Base-by-base conservation (phyloP, 2,329 filamentous ascomycete species). In the Colletotrichum limetticola region DNA sequence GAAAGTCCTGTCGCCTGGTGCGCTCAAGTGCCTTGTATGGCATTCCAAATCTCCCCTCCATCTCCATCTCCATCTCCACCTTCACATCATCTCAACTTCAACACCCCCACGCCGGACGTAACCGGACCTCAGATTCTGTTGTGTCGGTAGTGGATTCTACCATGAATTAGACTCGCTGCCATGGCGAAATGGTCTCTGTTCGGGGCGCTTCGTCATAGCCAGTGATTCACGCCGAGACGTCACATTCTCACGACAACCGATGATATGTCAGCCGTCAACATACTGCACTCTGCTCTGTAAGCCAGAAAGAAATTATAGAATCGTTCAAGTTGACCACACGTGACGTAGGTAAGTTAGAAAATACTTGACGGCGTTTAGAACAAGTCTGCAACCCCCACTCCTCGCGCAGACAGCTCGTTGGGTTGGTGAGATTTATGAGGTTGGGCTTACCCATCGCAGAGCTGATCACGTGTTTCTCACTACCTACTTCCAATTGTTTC, bases 251-350 rank as follows among this genome's bases (percentile, higher is more conserved):
- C 35, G 30, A 26, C 57, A 24, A 37, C 32, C 59, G 53, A 37
- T 22, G 14, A 56, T 28, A 42, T 73, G 71, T 73, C 60, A 71
- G 70, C 70, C 11, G 19, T 56, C 55, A 30, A 61, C 49, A 73
- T 66, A 16, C 37, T 71, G 71, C 32, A 61, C 56, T n/a, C 5
- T 35, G 71, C 63, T 73, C 26, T n/a, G 55, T 73, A 73, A 73
- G 71, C 66, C 46, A 46, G 35, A 24, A 24, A 3, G 37, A 16
- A 26, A n/a, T 14, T 14, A 37, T 55, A n/a, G 22, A 22, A 49
- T 7, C 42, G 42, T 19, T 8, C 19, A 49, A 42, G 37, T n/a
- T 49, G 19, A 22, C 16, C 6, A 19, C 2, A 42, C 37, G 37
- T 42, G 19, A 49, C 30, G 30, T 32, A 32, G 2, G 30, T 32